Conservation (phyloP, 2,329 filamentous ascomycete species). For the Xylaria multiplex region DNA sequence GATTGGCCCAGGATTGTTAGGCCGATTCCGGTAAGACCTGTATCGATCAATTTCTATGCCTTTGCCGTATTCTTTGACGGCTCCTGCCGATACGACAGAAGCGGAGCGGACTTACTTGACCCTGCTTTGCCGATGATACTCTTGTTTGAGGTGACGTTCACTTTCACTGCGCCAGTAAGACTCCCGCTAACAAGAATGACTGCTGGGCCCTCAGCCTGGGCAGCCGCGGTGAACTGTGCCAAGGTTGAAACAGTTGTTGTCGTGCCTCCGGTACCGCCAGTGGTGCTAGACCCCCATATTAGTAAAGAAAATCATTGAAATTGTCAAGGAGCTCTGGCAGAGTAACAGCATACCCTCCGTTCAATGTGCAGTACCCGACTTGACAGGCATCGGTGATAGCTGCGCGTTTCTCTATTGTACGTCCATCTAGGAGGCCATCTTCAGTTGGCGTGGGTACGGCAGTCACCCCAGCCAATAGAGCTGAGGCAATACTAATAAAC, state of each 20-base stretch:
- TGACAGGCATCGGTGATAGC: constrained; percentile 51
- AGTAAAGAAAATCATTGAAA: background rate
- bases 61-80: background rate
- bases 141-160: constrained; percentile 57
- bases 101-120: constrained; percentile 38
- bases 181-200: constrained; percentile 56
- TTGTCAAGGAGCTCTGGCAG: background rate
- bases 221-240: constrained; percentile 58
- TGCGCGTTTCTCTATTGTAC: constrained; percentile 50
- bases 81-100: background rate
- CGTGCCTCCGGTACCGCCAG: constrained; percentile 60
- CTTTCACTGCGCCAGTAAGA: constrained; percentile 53
- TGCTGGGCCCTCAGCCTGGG: constrained; percentile 55
- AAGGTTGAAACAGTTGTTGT: constrained; percentile 61
- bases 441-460: constrained; percentile 48
- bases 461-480: constrained; percentile 46
- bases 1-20: constrained; percentile 56
- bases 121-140: constrained; percentile 56
- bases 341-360: constrained; percentile 39
- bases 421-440: constrained; percentile 42
- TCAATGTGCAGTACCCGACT: constrained; percentile 51
- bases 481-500: constrained; percentile 21
- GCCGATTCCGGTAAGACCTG: constrained; percentile 53
- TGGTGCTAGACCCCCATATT: constrained; percentile 52
- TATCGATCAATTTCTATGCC: background rate